Evolutionary conservation across 148 eudicot species (phyloP).

Genomic region (Fagopyrum esculentum): DNA sequence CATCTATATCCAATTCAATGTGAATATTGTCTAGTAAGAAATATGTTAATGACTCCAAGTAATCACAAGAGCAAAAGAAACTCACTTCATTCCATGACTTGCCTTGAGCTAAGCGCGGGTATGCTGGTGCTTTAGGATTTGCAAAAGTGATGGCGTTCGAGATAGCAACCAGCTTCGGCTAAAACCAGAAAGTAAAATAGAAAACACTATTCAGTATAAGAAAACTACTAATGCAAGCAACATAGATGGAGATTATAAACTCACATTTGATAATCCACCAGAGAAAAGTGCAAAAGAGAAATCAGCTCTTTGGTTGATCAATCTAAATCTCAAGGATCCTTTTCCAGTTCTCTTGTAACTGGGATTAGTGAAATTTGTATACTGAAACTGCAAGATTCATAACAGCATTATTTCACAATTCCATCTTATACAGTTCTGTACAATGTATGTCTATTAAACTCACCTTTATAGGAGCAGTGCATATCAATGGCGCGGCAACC

Average conservation of each 20-base stretch:
- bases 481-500: constrained; percentile 48
- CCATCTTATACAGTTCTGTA: neutral
- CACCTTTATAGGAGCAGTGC: constrained; percentile 87
- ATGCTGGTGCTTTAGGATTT: constrained; percentile 83
- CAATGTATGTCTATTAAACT: neutral
- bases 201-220: neutral
- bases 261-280: constrained; percentile 63
- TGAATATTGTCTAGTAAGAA: neutral
- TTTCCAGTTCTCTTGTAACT: constrained; percentile 48
- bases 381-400: constrained; percentile 60
- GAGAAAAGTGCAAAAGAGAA: constrained; percentile 75
- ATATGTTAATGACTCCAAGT: neutral
- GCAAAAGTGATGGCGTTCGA: constrained; percentile 61
- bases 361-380: constrained; percentile 59
- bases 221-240: neutral
- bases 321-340: constrained; percentile 58
- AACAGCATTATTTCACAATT: neutral
- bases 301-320: constrained; percentile 87
- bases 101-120: constrained; percentile 89
- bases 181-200: neutral
- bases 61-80: neutral
- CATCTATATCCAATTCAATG: constrained; percentile 38
- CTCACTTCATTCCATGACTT: constrained; percentile 84
- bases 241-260: neutral
- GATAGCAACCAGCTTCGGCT: constrained; percentile 82